Conservation (phyloP, 768 basidiomycete species). For the Termitomyces sp. region DNA sequence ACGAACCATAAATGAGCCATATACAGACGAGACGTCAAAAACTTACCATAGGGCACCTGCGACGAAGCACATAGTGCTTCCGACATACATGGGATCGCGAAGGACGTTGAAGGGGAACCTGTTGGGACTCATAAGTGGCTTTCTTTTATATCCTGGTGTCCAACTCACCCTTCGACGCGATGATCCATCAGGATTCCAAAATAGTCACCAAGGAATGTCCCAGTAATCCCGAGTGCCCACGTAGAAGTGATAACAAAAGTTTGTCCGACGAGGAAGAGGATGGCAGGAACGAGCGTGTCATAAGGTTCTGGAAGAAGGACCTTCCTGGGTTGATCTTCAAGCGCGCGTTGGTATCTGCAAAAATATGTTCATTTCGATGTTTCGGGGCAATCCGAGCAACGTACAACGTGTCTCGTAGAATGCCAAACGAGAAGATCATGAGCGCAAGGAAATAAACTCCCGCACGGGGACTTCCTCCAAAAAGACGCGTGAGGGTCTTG, state of each 20-base stretch:
- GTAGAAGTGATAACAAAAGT: constrained; percentile 86
- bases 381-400: constrained; percentile 29
- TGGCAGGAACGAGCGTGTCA: constrained; percentile 56
- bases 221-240: constrained; percentile 89
- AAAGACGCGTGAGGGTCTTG: constrained; percentile 82
- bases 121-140: background rate
- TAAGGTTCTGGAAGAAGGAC: constrained; percentile 66
- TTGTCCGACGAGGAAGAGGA: constrained; percentile 71
- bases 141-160: background rate
- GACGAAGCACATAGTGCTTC: constrained; percentile 87
- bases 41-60: constrained; percentile 84
- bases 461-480: constrained; percentile 66
- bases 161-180: constrained; percentile 71
- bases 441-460: constrained; percentile 89
- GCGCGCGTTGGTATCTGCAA: constrained; percentile 69
- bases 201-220: constrained; percentile 87
- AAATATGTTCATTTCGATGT: background rate
- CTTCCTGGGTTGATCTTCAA: constrained; percentile 71
- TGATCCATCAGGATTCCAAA: constrained; percentile 87
- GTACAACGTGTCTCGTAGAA: constrained; percentile 83
- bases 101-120: constrained; percentile 95
- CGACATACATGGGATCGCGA: constrained; percentile 95
- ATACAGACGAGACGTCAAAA: constrained; percentile 1
- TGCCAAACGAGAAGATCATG: constrained; percentile 82
- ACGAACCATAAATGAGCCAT: background rate